Evolutionary conservation across 2,329 filamentous ascomycete species (phyloP), one percentile per base, ranked within the genome.

Genomic region (Bipolaris zeicola): DNA sequence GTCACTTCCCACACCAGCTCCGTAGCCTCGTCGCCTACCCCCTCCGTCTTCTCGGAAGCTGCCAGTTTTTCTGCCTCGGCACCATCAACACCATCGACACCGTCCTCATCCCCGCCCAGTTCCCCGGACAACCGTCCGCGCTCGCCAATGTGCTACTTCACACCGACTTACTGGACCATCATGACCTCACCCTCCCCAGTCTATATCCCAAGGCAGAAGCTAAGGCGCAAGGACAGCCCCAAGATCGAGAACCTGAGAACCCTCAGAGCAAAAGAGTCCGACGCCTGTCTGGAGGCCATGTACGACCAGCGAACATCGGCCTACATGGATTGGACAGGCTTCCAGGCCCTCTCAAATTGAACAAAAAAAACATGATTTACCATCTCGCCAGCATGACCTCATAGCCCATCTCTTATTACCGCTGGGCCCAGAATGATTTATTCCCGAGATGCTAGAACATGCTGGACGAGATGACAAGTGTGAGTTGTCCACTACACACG

Each of bases 261-360:
- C 26, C 48, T 77, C 18, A 54, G 75, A 50, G 70, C 65, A 6
- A 74, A 71, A 51, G 70, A 74, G 33, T 73, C 69, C 3, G 75
- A 76, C 13, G 68, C 68, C 8, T 72, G 70, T 51, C 53, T 76
- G 56, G 69, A 73, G 58, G 59, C 50, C 22, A 55, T 67, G 5
- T 76, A 70, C 50, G 69, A 75, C 47, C 62, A 68, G 33, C 68
- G 66, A 58, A 64, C 70, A 16, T 64, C 61, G 10, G 65, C 64
- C 26, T 75, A 75, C 48, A 48, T 76, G 42, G 64, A 64, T 22
- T 71, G 71, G 18, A 59, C 57, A 7, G 51, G 73, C 14, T 71
- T 68, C 24, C 22, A 20, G 37, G 42, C 41, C 16, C 42, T 52
- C 16, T 50, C 45, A 39, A 44, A 44, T 10, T 50, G 13, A 52